Evolutionary conservation across 371 early-diverging fungal genomes (phyloP).

Genomic region (Mortierella sp.): DNA sequence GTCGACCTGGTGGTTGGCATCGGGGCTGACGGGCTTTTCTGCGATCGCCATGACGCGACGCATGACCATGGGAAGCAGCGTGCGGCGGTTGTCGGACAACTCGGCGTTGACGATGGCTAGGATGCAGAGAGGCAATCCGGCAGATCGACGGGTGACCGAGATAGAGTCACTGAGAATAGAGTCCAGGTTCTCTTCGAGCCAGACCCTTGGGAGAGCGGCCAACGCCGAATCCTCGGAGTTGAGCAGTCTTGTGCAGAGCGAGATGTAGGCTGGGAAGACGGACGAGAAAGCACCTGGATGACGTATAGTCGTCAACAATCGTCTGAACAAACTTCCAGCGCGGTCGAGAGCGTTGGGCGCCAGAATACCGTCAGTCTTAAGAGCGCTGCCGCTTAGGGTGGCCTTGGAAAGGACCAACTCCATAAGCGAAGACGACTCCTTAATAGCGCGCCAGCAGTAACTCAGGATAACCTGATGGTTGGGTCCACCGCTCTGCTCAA

Average conservation of each 20-base stretch:
- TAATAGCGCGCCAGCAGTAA: conserved; percentile 94
- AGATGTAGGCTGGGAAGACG: conserved; percentile 84
- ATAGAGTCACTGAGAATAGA: conserved; percentile 71
- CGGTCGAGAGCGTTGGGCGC: conserved; percentile 28
- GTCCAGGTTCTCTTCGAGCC: conserved; percentile 75
- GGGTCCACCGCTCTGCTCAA: conserved; percentile 67
- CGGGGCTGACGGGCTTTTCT: conserved; percentile 56
- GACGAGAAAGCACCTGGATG: conserved; percentile 95
- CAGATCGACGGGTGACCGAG: conserved; percentile 95
- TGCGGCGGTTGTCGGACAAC: conserved; percentile 68
- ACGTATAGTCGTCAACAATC: conserved; percentile 80
- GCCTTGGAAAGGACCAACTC: conserved; percentile 57
- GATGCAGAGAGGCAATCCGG: conserved; percentile 92
- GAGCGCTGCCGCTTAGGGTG: conserved; percentile 28
- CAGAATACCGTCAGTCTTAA: conserved; percentile 37
- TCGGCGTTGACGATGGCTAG: conserved; percentile 86
- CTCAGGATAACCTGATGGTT: conserved; percentile 90
- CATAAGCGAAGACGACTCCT: conserved; percentile 80
- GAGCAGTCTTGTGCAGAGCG: conserved; percentile 77
- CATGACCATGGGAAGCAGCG: conserved; percentile 77
- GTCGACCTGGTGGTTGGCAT: conserved; percentile 74
- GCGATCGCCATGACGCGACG: conserved; percentile 78
- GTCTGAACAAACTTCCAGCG: conserved; percentile 72
- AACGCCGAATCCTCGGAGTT: conserved; percentile 63
- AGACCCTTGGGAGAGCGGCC: conserved; percentile 67